Evolutionary conservation across 176 grass and related monocot species (phyloP).

Genomic region (Raddia guianensis): DNA sequence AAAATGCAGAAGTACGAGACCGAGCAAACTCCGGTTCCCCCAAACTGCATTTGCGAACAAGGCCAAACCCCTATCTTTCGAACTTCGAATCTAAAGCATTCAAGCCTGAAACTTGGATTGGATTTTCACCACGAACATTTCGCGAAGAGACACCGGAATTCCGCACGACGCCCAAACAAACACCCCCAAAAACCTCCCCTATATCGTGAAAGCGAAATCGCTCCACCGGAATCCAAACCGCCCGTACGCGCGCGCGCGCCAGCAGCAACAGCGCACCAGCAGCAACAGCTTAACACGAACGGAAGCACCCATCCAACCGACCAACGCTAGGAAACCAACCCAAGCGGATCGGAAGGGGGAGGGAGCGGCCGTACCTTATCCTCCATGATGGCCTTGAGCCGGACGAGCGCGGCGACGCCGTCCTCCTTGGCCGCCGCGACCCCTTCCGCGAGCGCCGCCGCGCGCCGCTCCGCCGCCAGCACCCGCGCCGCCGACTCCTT

Average conservation of each 20-base stretch:
- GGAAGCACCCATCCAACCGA: conserved; percentile 3
- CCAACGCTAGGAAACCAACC: conserved; percentile 10
- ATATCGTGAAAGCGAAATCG: neutral
- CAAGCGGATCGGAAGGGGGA: neutral
- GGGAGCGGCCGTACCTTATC: conserved; percentile 44
- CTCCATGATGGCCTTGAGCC: conserved; percentile 60
- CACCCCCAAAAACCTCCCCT: conserved; percentile 35
- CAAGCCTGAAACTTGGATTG: conserved; percentile 11
- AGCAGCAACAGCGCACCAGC: neutral
- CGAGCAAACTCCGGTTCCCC: conserved; percentile 7
- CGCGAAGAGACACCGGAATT: conserved; percentile 26
- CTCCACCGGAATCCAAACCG: neutral
- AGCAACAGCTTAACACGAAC: neutral
- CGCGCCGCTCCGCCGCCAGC: conserved; percentile 74
- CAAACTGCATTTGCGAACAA: neutral
- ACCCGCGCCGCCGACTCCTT: conserved; percentile 86
- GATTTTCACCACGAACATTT: neutral
- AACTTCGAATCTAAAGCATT: conserved; percentile 24
- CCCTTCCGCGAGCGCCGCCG: conserved; percentile 32
- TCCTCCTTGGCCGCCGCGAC: conserved; percentile 52
- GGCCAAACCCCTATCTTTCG: neutral
- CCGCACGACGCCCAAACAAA: conserved; percentile 11
- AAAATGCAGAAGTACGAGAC: conserved; percentile 29
- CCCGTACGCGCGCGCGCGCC: neutral
- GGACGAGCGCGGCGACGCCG: conserved; percentile 53